Evolutionary conservation across 768 basidiomycete species (phyloP).

Genomic region (Termitomyces sp.): DNA sequence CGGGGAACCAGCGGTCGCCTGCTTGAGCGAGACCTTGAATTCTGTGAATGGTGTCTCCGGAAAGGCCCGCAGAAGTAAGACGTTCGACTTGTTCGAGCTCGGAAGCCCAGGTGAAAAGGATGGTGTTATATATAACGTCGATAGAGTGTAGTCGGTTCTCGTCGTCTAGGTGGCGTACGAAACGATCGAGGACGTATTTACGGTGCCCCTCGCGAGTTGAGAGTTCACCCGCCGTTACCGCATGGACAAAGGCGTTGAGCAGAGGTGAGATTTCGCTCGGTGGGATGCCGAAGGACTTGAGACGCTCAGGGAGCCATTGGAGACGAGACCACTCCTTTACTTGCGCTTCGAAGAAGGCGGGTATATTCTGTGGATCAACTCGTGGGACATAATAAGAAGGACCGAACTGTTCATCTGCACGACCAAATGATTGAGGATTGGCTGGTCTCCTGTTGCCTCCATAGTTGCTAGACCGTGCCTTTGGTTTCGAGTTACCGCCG

Average conservation of each 20-base stretch:
- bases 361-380: slow-evolving; percentile 17
- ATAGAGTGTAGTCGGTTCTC: slow-evolving; percentile 19
- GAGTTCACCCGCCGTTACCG: slow-evolving; percentile 31
- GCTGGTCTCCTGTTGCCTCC: background rate
- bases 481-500: background rate
- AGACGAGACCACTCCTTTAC: slow-evolving; percentile 34
- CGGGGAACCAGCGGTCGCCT: slow-evolving; percentile 40
- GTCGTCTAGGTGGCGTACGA: slow-evolving; percentile 30
- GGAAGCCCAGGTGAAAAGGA: slow-evolving; percentile 55
- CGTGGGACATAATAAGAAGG: background rate
- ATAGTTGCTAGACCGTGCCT: background rate
- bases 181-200: slow-evolving; percentile 38
- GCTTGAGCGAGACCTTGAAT: slow-evolving; percentile 33
- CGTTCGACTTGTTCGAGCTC: slow-evolving; percentile 21
- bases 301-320: slow-evolving; percentile 29
- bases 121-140: slow-evolving; percentile 46
- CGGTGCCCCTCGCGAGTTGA: slow-evolving; percentile 22
- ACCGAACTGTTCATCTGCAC: background rate
- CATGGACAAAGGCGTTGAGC: slow-evolving; percentile 35
- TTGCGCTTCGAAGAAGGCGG: slow-evolving; percentile 29
- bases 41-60: slow-evolving; percentile 26
- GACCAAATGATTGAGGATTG: background rate
- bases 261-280: slow-evolving; percentile 30
- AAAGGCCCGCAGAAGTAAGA: slow-evolving; percentile 21
- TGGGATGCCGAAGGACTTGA: slow-evolving; percentile 47